Evolutionary conservation across 2,329 filamentous ascomycete species (phyloP), one percentile per base, ranked within the genome.

Genomic region (Metarhizium robertsii): DNA sequence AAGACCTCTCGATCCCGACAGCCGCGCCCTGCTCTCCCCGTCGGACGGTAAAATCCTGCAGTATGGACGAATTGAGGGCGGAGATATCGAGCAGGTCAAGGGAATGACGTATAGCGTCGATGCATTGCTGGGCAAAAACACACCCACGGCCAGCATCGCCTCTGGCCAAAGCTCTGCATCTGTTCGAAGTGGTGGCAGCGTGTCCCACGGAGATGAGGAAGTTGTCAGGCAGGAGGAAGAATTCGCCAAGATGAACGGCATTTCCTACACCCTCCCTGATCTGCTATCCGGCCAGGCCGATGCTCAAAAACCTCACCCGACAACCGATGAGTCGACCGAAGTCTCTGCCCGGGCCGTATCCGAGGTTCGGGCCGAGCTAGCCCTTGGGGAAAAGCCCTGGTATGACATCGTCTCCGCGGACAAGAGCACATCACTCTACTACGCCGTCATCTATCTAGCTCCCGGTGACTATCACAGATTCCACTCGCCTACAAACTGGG

Each of bases 401-500:
- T 89, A 88, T 67, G 76, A 84, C 46, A 74, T 84, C n/a, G 73
- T 87, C 30, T 80, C 81, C 6, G 71, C 77, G 20, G 79, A 82
- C 53, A 81, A 81, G 69, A 79, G 75, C 69, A 90, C 86, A 5
- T 83, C 86, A 10, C 81, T 99, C 7, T 96, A 95, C 76, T 99
- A 97, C 72, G 88, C 80, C 58, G 95, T 99, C 60, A 85, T 99
- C 66, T 99, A 99, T 73, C 84, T 99, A 47, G 94, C 95, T 0
- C 94, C 94, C 0, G 94, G 94, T 52, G 95, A 99, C 75, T 99
- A 99, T 74, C 94, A 99, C 74, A 89, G 92, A 61, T 99, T 97
- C 77, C 95, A 99, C 75, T 95, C 90, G 1, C 94, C 94, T 0
- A 86, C 90, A 2, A 88, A 90, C 63, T 99, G 94, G 94, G 91